Base-by-base conservation (phyloP, 1,139 yeast genomes). In the Hanseniaspora uvarum region DNA sequence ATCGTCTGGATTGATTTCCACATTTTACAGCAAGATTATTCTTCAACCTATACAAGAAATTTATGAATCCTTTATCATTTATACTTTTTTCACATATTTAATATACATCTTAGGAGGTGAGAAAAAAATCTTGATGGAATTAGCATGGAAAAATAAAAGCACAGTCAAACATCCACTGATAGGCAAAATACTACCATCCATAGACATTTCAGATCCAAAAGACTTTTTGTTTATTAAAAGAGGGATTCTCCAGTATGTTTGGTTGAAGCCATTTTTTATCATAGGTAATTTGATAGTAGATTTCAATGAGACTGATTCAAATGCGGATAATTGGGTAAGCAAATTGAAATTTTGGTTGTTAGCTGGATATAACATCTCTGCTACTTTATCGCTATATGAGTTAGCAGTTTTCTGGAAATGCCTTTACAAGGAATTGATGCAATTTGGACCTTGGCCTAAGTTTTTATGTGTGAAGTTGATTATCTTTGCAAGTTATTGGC, bases 401-500 rank as follows among this genome's bases (percentile, higher is more conserved):
- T 70, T 94, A 59, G 96, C 96, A 0, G 71, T 89, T 52, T 92
- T 92, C 66, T 92, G 98, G 98, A 83, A 81, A 63, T 86, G 94
- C 58, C 71, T 92, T 19, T 81, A 86, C 71, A 69, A 67, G 7
- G 97, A 89, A 61, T 73, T 92, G 60, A 75, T 73, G 55, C 88
- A 86, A 0, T 89, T 83, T 69, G 77, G 86, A 54, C 97, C 97
- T 2, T 81, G 92, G 73, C 89, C 95, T 10, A 94, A 94, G 67
- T 92, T 92, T 65, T 68, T 94, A 46, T 88, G 96, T 70, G 95
- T 92, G 53, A 92, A 92, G 66, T 74, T 88, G 59, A 86, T 92
- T 56, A 89, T 94, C 55, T 92, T 92, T 73, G 96, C 96, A 37
- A 86, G 95, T 18, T 92, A 88, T 67, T 92, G 98, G 98, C 98